These are phyloP conservation scores for Aureobasidium sp. DNA, from an alignment of 2,329 filamentous ascomycete genomes.

Conservation along the genomic window DNA sequence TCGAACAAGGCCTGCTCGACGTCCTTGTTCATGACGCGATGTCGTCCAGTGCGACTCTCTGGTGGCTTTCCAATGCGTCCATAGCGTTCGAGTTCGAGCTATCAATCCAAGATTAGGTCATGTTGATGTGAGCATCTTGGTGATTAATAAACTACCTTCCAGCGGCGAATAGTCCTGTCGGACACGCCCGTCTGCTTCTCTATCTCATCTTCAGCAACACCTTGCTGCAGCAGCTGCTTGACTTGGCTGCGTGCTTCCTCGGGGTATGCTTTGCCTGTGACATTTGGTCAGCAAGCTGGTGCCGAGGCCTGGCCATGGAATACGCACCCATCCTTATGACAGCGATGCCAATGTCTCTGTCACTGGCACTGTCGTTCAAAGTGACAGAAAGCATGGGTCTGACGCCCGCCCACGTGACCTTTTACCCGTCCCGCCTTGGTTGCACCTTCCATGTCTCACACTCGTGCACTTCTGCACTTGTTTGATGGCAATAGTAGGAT, in stretches of 20 bases:
- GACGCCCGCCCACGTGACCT: background rate
- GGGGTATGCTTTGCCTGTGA: conserved; percentile 20
- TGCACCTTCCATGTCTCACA: background rate
- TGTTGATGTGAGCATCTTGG: background rate
- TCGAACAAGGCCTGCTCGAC: conserved; percentile 28
- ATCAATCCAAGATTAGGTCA: background rate
- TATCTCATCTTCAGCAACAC: conserved; percentile 26
- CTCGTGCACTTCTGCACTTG: no score
- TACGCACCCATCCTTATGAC: conserved; percentile 11
- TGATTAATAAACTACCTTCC: conserved; percentile 18
- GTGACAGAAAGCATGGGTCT: conserved; percentile 8
- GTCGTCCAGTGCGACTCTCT: conserved; percentile 27
- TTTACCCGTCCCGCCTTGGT: no score
- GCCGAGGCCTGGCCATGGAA: background rate
- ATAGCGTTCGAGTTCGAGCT: conserved; percentile 27
- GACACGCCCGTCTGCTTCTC: conserved; percentile 29
- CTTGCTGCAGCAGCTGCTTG: conserved; percentile 23
- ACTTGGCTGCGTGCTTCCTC: conserved; percentile 21
- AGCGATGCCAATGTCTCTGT: conserved; percentile 11
- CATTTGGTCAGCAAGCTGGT: background rate
- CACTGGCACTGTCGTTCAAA: background rate
- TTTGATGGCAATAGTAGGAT: background rate
- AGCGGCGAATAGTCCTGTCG: conserved; percentile 26
- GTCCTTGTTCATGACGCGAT: conserved; percentile 26
- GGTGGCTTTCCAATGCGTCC: conserved; percentile 30